A percentile compares a stretch with the other conserved stretches of the same genome.
Evolutionary conservation across 2,329 filamentous ascomycete species (phyloP).

Genomic region (Raffaelea albimanens): DNA sequence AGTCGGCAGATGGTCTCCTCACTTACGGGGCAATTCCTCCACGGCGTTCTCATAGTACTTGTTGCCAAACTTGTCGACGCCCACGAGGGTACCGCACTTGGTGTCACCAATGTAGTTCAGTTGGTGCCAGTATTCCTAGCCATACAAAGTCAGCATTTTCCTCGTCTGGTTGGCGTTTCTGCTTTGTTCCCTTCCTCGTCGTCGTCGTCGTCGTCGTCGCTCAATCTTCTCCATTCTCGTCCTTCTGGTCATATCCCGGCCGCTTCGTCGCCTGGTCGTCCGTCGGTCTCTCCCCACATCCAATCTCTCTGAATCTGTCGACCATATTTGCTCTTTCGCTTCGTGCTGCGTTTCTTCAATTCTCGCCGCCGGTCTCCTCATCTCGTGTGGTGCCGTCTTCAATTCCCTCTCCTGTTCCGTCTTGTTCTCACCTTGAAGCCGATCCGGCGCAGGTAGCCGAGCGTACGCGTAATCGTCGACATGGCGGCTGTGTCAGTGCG

Average conservation of each 20-base stretch:
- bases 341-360: too few relatives aligned
- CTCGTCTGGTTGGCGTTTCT: neutral
- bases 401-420: too few relatives aligned
- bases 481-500: slow-evolving; percentile 39
- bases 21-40: slow-evolving; percentile 82
- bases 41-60: slow-evolving; percentile 95
- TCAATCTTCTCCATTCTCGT: too few relatives aligned
- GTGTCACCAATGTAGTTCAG: slow-evolving; percentile 66
- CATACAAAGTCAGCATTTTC: too few relatives aligned
- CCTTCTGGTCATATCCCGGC: too few relatives aligned
- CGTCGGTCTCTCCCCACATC: too few relatives aligned
- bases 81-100: slow-evolving; percentile 82
- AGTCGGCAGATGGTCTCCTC: too few relatives aligned
- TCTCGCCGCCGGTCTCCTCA: too few relatives aligned
- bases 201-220: neutral
- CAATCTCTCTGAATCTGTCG: too few relatives aligned
- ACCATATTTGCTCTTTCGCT: too few relatives aligned
- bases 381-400: too few relatives aligned
- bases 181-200: neutral
- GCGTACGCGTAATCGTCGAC: slow-evolving; percentile 83
- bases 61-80: slow-evolving; percentile 84
- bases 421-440: slow-evolving; percentile 67
- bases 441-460: slow-evolving; percentile 78
- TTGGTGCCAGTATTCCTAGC: slow-evolving; percentile 75
- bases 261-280: too few relatives aligned